A percentile compares a stretch with the other conserved stretches of the same genome.
Evolutionary conservation across 1,139 yeast genomes (phyloP).

Genomic region (Pichia sp.): DNA sequence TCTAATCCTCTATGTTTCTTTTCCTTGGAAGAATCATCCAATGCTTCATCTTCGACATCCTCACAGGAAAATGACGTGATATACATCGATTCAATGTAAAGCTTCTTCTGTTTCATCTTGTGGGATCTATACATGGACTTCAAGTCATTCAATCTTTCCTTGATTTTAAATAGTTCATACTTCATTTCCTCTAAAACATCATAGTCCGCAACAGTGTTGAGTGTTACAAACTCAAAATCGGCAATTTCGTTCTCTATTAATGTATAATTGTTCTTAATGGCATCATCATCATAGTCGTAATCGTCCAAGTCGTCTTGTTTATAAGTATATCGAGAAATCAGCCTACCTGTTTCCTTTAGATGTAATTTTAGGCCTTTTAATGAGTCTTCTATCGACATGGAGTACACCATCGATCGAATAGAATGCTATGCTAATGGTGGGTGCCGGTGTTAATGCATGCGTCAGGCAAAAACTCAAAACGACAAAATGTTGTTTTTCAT

Average conservation of each 20-base stretch:
- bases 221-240: conserved; percentile 4
- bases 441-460: too few species aligned
- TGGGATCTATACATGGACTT: conserved; percentile 20
- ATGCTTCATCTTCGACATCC: conserved; percentile 4
- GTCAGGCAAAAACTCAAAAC: too few species aligned
- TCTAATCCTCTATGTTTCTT: conserved; percentile 4
- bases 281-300: conserved; percentile 1
- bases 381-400: too few species aligned
- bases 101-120: conserved; percentile 17
- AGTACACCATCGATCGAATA: too few species aligned
- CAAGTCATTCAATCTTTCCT: conserved; percentile 19
- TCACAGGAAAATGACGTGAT: conserved; percentile 5
- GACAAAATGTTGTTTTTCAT: too few species aligned
- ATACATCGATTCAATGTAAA: conserved; percentile 10
- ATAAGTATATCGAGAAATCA: too few species aligned
- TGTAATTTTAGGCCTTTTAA: too few species aligned
- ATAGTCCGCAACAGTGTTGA: too few species aligned
- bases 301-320: too few species aligned
- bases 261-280: conserved; percentile 3
- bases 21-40: not conserved
- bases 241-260: conserved; percentile 8
- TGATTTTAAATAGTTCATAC: conserved; percentile 11
- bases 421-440: too few species aligned
- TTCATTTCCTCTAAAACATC: conserved; percentile 5
- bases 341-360: too few species aligned